Evolutionary conservation across 768 basidiomycete species (phyloP).

Genomic region (Tylopilus subfusipes): DNA sequence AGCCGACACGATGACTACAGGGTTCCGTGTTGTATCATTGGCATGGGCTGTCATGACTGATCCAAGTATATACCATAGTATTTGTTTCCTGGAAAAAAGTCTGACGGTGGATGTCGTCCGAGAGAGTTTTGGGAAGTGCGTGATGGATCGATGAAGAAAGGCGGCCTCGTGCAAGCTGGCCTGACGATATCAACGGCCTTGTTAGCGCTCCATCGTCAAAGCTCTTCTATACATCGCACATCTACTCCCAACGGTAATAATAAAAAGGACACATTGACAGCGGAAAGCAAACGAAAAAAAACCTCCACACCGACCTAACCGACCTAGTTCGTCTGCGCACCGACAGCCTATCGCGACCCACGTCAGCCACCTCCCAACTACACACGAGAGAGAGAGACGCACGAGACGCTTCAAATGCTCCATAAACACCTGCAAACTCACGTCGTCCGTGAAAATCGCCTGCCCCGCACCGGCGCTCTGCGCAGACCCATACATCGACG

Average conservation of each 20-base stretch:
- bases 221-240: background rate
- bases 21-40: slow-evolving; percentile 68
- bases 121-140: no score
- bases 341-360: slow-evolving; percentile 48
- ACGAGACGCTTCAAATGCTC: slow-evolving; percentile 94
- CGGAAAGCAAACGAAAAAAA: background rate
- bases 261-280: slow-evolving; percentile 4
- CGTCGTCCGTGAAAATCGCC: slow-evolving; percentile 98
- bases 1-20: slow-evolving; percentile 30
- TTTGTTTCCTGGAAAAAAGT: no score
- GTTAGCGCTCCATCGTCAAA: no score
- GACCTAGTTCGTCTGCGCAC: slow-evolving; percentile 60
- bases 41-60: slow-evolving; percentile 48
- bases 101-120: no score
- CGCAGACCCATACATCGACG: slow-evolving; percentile 82
- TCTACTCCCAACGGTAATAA: slow-evolving; percentile 17
- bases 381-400: slow-evolving; percentile 26
- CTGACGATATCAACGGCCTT: no score
- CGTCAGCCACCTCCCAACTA: background rate
- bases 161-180: no score
- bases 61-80: no score
- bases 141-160: no score
- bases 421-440: slow-evolving; percentile 97
- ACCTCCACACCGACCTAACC: background rate
- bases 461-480: slow-evolving; percentile 69